A percentile compares a stretch with the other conserved stretches of the same genome.
Conservation (phyloP, 2,329 filamentous ascomycete species). For the Phoma sp. region DNA sequence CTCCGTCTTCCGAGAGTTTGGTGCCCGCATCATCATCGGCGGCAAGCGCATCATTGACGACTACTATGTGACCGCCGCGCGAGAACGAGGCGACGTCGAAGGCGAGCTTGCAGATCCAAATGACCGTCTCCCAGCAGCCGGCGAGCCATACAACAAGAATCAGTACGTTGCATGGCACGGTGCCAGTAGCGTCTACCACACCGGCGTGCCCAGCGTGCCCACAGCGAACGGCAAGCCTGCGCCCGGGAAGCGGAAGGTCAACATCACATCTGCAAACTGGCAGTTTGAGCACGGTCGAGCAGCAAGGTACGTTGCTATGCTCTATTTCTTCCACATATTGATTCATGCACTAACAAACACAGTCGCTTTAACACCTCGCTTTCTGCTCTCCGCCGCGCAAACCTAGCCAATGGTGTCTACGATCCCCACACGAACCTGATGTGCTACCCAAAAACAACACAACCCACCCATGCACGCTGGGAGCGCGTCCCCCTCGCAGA, state of each 20-base stretch:
- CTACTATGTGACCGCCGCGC: conserved; percentile 79
- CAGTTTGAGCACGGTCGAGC: conserved; percentile 92
- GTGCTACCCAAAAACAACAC: conserved; percentile 86
- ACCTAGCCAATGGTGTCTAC: conserved; percentile 75
- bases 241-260: conserved; percentile 81
- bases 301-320: conserved; percentile 70
- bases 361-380: conserved; percentile 86
- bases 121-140: conserved; percentile 75
- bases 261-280: conserved; percentile 94
- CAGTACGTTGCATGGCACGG: conserved; percentile 99
- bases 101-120: conserved; percentile 91
- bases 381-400: conserved; percentile 70
- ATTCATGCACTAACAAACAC: conserved; percentile 24
- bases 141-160: conserved; percentile 96
- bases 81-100: conserved; percentile 79
- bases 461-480: conserved; percentile 85
- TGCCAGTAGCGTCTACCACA: conserved; percentile 94
- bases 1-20: conserved; percentile 96
- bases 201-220: conserved; percentile 77
- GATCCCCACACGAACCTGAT: conserved; percentile 93
- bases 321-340: too few relatives aligned
- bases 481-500: conserved; percentile 67
- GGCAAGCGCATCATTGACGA: conserved; percentile 87
- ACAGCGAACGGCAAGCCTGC: conserved; percentile 73
- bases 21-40: conserved; percentile 90